Base-by-base conservation (phyloP, 208 protist species). In the Trypanosoma lewisi region DNA sequence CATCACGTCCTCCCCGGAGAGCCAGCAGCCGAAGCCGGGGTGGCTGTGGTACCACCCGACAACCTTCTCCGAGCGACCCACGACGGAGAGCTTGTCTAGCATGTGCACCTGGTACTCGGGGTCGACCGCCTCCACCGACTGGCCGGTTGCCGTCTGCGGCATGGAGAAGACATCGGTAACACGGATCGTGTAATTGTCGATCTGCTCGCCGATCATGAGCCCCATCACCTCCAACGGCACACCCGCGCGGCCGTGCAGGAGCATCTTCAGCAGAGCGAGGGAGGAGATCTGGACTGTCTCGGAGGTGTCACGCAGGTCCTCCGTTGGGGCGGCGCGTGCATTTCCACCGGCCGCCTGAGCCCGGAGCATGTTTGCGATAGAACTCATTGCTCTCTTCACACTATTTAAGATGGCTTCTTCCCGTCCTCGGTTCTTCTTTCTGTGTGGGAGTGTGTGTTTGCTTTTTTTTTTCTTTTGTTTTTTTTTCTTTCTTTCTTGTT, bases 21-120 rank as follows among this genome's bases (percentile, higher is more conserved):
- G 94, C 99, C 99, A 99, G 87, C 98, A 99, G 21, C 99, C 99
- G 78, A 99, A 99, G 30, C 99, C 99, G 17, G 99, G 99, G 77
- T 99, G 99, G 58, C 96, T 99, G 76, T 99, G 99, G 84, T 99
- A 99, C 99, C 99, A 99, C 12, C 99, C 99, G 25, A 99, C 99
- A 41, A 99, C 98, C 67, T 99, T 99, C 75, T 99, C 99, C 42
- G 95, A 87, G 41, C 97, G 90, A 6, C 97, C 98, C 11, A 98
- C 99, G 52, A 98, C 96, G 77, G 98, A 98, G 50, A 99, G 85
- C 89, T 99, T 99, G 55, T 99, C 98, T 12, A 99, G 85, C 99
- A 99, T 99, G 77, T 99, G 98, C 14, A 97, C 96, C 83, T 99
- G 99, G 77, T 99, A 99, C 25, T 99, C 98, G 14, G 97, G 97